Evolutionary conservation across 768 basidiomycete genomes (phyloP), one percentile per base, ranked within the genome.

Genomic region (Trametes cinnabarina): DNA sequence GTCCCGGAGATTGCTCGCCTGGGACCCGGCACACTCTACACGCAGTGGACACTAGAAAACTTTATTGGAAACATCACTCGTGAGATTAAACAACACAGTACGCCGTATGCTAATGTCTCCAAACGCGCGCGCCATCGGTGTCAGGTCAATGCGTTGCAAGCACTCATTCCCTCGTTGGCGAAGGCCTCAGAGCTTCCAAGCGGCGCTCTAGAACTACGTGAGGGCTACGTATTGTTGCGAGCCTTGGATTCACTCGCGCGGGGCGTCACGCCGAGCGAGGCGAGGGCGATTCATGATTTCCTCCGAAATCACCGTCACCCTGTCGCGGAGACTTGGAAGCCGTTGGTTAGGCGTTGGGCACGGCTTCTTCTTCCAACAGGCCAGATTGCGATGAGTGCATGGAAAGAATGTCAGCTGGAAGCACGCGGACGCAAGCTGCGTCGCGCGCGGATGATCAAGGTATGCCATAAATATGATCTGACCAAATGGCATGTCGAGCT

Each of bases 21-120:
- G 12, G 65, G 70, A 56, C 66, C 65, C 3, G 42, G 35, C 4
- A 22, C 25, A 0, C 28, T 49, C 19, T 52, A 32, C 15, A 47
- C 63, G 1, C 70, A 71, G 42, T 68, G 63, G 63, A 54, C 63
- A 0, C 57, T 72, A 44, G 69, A 70, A 55, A 48, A 63, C 1
- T 51, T 40, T 2, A 71, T 72, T 12, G 69, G 69, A 0, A 54
- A 64, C 52, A 58, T 70, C 8, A 66, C 65, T 1, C 51, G 53
- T 17, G 66, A 72, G 51, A 65, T 71, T 25, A 53, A 57, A 5
- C 68, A 70, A 47, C 70, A 57, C 19, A 65, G 62, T 0, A 66
- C 67, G 5, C 61, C 63, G 4, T 72, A 51, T 51, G 57, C 62
- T 2, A 73, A 73, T 50, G 54, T 73, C 6, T 30, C 58, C 1